phyloP scores from a whole-genome alignment of 768 basidiomycete genomes.

The Strobilomyces echinocephalus region DNA sequence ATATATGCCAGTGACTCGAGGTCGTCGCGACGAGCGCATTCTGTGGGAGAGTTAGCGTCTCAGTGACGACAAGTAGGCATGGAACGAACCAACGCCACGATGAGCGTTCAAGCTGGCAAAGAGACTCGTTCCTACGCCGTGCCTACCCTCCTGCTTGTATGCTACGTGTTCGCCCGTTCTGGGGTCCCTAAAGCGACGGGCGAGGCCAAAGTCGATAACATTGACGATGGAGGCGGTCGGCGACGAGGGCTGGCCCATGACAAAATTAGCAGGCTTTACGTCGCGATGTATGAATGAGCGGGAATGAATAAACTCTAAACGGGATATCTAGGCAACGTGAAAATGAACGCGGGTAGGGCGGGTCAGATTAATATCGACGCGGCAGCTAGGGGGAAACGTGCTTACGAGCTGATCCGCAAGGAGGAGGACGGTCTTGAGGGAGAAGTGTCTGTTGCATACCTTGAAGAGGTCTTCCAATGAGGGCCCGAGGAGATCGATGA shows the following conservation, averaged over 20 bases:
- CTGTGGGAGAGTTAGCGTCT: conserved; percentile 29
- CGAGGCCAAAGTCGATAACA: conserved; percentile 86
- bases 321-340: conserved; percentile 63
- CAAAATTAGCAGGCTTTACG: conserved; percentile 98
- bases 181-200: conserved; percentile 70
- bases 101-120: conserved; percentile 76
- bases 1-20: conserved; percentile 78
- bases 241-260: conserved; percentile 72
- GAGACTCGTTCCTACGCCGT: conserved; percentile 74
- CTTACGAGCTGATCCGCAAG: conserved; percentile 92
- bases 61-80: background rate
- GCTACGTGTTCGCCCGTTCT: conserved; percentile 64
- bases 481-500: conserved; percentile 94
- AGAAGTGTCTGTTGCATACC: conserved; percentile 87
- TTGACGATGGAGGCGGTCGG: conserved; percentile 73
- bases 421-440: conserved; percentile 88
- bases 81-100: conserved; percentile 60
- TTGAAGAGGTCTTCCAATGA: conserved; percentile 84
- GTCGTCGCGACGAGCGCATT: conserved; percentile 74
- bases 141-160: conserved; percentile 65
- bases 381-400: conserved; percentile 8
- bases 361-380: conserved; percentile 7
- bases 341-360: conserved; percentile 20
- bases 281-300: conserved; percentile 94
- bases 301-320: conserved; percentile 95